A percentile compares a stretch with the other conserved stretches of the same genome.
Conservation (phyloP, 305 asterid genomes). For the Fraxinus angustifolia region DNA sequence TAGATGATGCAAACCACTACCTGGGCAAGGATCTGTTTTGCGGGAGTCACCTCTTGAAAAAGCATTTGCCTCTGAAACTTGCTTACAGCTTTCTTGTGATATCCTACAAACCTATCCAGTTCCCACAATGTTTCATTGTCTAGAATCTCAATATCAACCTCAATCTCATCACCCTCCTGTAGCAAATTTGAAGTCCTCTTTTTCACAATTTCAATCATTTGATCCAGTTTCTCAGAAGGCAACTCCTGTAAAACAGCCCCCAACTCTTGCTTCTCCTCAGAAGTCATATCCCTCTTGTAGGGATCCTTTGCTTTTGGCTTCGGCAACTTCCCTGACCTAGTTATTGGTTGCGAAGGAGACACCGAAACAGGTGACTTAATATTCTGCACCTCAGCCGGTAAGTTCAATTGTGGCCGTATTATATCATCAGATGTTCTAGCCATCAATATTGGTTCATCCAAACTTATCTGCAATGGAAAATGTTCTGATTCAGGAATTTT, state of each 20-base stretch:
- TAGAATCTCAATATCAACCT: conserved; percentile 91
- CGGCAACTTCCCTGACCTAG: conserved; percentile 49
- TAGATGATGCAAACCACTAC: not conserved
- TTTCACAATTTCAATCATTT: conserved; percentile 69
- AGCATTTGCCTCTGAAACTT: conserved; percentile 71
- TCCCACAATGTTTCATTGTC: conserved; percentile 96
- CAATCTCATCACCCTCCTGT: conserved; percentile 96
- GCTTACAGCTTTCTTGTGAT: conserved; percentile 91
- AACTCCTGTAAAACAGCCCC: conserved; percentile 78
- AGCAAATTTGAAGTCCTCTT: conserved; percentile 81
- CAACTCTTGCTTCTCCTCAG: conserved; percentile 92
- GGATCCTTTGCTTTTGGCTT: conserved; percentile 92
- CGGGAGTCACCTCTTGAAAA: conserved; percentile 22
- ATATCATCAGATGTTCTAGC: conserved; percentile 13
- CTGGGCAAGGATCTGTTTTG: not conserved
- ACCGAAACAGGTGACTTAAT: not conserved
- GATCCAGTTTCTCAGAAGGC: conserved; percentile 94
- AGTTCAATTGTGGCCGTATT: not conserved
- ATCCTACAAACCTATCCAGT: conserved; percentile 86
- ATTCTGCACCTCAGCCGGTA: not conserved
- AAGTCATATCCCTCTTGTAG: conserved; percentile 81
- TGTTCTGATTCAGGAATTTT: not conserved
- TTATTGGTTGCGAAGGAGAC: conserved; percentile 52
- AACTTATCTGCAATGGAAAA: not conserved
- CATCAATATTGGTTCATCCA: not conserved